Evolutionary conservation across 225 moss, liverwort and hornwort species (phyloP).

Genomic region (Thuidium tamariscinum): DNA sequence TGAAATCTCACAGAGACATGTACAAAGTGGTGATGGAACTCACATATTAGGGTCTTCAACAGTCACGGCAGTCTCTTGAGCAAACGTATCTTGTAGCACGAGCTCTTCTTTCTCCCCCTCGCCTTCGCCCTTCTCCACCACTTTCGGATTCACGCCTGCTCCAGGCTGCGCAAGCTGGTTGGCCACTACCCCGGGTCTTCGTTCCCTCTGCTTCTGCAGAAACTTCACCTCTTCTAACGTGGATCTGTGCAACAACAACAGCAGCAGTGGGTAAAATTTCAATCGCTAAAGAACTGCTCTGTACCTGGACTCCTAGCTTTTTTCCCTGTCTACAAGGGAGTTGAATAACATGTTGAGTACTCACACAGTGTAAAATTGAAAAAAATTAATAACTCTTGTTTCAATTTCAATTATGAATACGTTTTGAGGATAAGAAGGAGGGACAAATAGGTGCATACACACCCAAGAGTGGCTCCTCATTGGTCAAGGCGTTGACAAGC

Average conservation of each 20-base stretch:
- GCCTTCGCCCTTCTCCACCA: slow-evolving; percentile 69
- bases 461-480: background rate
- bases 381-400: background rate
- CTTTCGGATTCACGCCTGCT: slow-evolving; percentile 40
- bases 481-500: background rate
- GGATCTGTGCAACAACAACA: slow-evolving; percentile 44
- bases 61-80: slow-evolving; percentile 48
- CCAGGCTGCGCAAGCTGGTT: slow-evolving; percentile 44
- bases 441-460: background rate
- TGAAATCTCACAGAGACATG: background rate
- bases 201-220: slow-evolving; percentile 72
- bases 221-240: slow-evolving; percentile 87
- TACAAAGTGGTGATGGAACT: slow-evolving; percentile 3
- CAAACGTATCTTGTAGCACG: slow-evolving; percentile 78
- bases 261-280: background rate
- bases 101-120: slow-evolving; percentile 98
- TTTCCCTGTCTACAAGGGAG: background rate
- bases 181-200: slow-evolving; percentile 56
- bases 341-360: background rate
- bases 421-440: background rate
- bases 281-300: background rate
- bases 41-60: slow-evolving; percentile 97
- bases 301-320: background rate
- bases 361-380: background rate
- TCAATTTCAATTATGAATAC: background rate